A percentile compares a stretch with the other conserved stretches of the same genome.
Evolutionary conservation across 805 yeast genomes (phyloP).

Genomic region (Candida taoyuanica): DNA sequence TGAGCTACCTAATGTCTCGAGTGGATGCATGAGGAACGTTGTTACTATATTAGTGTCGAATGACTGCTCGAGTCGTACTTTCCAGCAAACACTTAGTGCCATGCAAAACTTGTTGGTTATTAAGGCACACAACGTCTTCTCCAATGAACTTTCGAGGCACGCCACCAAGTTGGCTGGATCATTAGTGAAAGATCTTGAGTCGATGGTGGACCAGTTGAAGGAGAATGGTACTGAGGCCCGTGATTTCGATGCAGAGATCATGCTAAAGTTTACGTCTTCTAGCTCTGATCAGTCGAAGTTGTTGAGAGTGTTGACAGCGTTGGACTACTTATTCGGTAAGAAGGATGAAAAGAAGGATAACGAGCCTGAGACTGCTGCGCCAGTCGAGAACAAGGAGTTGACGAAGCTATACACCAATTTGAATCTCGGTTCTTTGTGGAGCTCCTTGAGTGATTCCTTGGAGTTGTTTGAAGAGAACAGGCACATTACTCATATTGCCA

Average conservation of each 20-base stretch:
- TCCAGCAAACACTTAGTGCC: slow-evolving; percentile 75
- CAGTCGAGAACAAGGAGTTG: slow-evolving; percentile 35
- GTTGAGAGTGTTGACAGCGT: slow-evolving; percentile 79
- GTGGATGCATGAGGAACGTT: slow-evolving; percentile 53
- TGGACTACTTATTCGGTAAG: slow-evolving; percentile 67
- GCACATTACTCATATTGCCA: slow-evolving; percentile 59
- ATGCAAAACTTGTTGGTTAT: slow-evolving; percentile 71
- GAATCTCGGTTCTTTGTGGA: slow-evolving; percentile 80
- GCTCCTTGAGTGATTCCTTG: slow-evolving; percentile 70
- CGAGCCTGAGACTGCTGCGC: slow-evolving; percentile 22
- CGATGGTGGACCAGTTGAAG: slow-evolving; percentile 8
- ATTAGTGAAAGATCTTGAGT: slow-evolving; percentile 52
- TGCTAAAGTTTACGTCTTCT: slow-evolving; percentile 68
- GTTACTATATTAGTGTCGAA: slow-evolving; percentile 69
- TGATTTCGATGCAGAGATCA: slow-evolving; percentile 48
- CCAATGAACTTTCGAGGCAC: slow-evolving; percentile 57
- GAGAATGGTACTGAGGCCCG: slow-evolving; percentile 29
- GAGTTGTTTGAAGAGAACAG: slow-evolving; percentile 56
- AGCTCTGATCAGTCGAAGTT: slow-evolving; percentile 86
- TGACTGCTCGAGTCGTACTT: slow-evolving; percentile 80
- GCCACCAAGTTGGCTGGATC: slow-evolving; percentile 57
- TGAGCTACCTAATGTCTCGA: slow-evolving; percentile 61
- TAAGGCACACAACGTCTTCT: slow-evolving; percentile 59
- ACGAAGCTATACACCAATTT: slow-evolving; percentile 60
- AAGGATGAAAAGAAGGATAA: slow-evolving; percentile 20